Conservation (phyloP, 2,329 filamentous ascomycete genomes). For the Diplodia sapinea region DNA sequence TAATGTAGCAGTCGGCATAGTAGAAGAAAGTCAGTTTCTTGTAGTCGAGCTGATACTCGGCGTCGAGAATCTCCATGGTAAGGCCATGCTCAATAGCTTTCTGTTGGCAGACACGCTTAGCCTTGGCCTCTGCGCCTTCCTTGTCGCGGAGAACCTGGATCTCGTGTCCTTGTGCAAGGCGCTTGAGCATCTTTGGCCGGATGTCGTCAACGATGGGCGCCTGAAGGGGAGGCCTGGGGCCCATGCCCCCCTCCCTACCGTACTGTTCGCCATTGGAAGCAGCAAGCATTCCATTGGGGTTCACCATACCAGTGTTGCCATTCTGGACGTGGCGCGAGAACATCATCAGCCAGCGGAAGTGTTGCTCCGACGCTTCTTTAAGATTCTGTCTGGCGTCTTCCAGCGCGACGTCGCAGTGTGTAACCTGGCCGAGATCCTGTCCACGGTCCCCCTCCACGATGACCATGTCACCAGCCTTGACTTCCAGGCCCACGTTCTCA, state of each 20-base stretch:
- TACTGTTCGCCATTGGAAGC: constrained; percentile 68
- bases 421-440: constrained; percentile 92
- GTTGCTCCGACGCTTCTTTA: constrained; percentile 89
- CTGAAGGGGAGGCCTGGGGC: constrained; percentile 65
- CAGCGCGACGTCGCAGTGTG: constrained; percentile 85
- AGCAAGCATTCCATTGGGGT: constrained; percentile 67
- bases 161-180: constrained; percentile 89
- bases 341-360: constrained; percentile 99
- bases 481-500: constrained; percentile 88
- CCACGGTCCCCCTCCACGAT: constrained; percentile 98
- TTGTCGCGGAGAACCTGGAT: constrained; percentile 89
- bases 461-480: constrained; percentile 90
- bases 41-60: constrained; percentile 99
- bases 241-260: constrained; percentile 79
- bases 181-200: constrained; percentile 96
- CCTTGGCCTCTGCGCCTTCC: constrained; percentile 96
- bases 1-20: constrained; percentile 97
- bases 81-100: constrained; percentile 94
- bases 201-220: constrained; percentile 62
- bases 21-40: constrained; percentile 99
- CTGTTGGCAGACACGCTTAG: constrained; percentile 93
- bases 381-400: constrained; percentile 87
- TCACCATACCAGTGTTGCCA: constrained; percentile 43
- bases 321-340: constrained; percentile 69
- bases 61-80: constrained; percentile 98